Percentiles rank a stretch among this genome's conserved stretches.
Conservation (phyloP, 2,329 filamentous ascomycete genomes). For the Knufia fluminis region DNA sequence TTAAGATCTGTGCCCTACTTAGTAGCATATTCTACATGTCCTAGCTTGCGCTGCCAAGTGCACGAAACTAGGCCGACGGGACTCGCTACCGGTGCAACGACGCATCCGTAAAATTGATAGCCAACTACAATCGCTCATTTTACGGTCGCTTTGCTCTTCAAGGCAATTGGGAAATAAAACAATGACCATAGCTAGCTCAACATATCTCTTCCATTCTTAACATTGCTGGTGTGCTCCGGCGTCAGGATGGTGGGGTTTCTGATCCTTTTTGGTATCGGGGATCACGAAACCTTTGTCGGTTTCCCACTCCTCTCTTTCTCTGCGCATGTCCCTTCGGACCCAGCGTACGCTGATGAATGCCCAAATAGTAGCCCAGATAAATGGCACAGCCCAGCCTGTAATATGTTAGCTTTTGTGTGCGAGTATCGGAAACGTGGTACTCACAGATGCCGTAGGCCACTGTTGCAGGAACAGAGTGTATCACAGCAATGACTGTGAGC, state of each 20-base stretch:
- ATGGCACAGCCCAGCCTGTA: slow-evolving; percentile 36
- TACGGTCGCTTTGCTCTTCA: slow-evolving; percentile 1
- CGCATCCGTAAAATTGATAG: too few species aligned
- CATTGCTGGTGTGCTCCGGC: slow-evolving; percentile 1
- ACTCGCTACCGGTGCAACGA: too few species aligned
- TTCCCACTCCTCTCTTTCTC: slow-evolving; percentile 36
- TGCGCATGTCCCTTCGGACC: slow-evolving; percentile 37
- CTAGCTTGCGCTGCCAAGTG: background rate
- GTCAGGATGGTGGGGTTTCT: background rate
- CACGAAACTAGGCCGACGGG: too few species aligned
- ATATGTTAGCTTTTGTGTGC: slow-evolving; percentile 1
- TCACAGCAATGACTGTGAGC: slow-evolving; percentile 41
- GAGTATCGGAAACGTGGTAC: slow-evolving; percentile 2
- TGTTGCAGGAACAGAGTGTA: slow-evolving; percentile 35
- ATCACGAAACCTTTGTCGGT: slow-evolving; percentile 13
- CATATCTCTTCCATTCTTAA: slow-evolving; percentile 2
- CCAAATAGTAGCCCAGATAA: slow-evolving; percentile 37
- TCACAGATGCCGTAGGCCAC: slow-evolving; percentile 37
- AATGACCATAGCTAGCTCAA: slow-evolving; percentile 4
- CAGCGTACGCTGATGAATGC: slow-evolving; percentile 37
- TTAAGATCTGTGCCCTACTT: too few species aligned
- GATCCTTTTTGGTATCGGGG: slow-evolving; percentile 1
- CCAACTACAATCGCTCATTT: slow-evolving; percentile 3
- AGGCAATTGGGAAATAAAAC: background rate
- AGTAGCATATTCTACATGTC: too few species aligned